These are phyloP conservation scores for Anisodus tanguticus DNA, from an alignment of 257 asterid genomes.

Conservation along the genomic window DNA sequence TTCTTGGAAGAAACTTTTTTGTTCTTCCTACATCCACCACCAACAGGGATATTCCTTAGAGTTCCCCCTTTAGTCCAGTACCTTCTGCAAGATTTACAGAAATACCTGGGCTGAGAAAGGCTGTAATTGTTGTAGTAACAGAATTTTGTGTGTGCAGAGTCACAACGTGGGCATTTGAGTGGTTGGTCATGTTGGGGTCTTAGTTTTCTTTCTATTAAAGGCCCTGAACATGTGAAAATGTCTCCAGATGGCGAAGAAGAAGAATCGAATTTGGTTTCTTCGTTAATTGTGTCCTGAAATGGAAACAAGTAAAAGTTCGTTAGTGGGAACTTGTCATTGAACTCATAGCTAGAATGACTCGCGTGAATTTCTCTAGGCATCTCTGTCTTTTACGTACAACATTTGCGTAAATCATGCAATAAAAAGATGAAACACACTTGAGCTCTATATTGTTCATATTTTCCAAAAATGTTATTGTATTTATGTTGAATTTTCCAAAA, in stretches of 20 bases:
- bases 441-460: no score
- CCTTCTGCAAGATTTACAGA: conserved; percentile 92
- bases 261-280: conserved; percentile 64
- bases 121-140: conserved; percentile 97
- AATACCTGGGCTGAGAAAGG: conserved; percentile 92
- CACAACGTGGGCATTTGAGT: conserved; percentile 86
- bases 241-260: conserved; percentile 58
- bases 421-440: neutral
- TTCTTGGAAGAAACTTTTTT: conserved; percentile 69
- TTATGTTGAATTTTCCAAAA: no score
- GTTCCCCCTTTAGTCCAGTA: conserved; percentile 99
- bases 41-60: conserved; percentile 89
- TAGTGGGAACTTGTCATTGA: conserved; percentile 28
- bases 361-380: neutral
- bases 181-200: conserved; percentile 81
- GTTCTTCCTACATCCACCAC: conserved; percentile 93
- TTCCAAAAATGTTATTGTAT: no score
- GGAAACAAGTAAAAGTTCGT: neutral
- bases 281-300: conserved; percentile 64
- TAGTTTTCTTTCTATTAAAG: conserved; percentile 68
- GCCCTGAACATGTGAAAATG: conserved; percentile 68
- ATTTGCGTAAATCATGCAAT: neutral
- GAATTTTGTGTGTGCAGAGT: conserved; percentile 91
- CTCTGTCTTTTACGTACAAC: no score
- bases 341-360: conserved; percentile 17